phyloP scores from a whole-genome alignment of 257 asterid species.

The Scutellaria barbata region DNA sequence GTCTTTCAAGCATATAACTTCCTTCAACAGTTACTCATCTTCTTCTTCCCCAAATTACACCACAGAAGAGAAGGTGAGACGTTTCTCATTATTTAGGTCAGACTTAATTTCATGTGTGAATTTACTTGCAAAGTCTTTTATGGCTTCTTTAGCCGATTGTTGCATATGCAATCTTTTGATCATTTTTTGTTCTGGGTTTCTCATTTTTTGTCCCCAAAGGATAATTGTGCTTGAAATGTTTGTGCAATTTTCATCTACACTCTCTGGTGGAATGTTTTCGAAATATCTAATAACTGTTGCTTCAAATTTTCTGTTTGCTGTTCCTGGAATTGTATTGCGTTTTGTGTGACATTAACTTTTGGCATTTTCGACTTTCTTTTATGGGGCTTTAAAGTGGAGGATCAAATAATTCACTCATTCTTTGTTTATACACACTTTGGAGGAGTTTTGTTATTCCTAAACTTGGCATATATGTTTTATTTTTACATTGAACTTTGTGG shows the following conservation, averaged over 20 bases:
- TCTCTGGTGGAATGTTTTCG: not conserved
- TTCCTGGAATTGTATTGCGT: conserved; percentile 27
- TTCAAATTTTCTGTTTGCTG: conserved; percentile 21
- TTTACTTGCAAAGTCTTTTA: not conserved
- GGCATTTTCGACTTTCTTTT: not conserved
- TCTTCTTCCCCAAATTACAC: conserved; percentile 11
- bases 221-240: conserved; percentile 21
- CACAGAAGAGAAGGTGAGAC: conserved; percentile 11
- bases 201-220: conserved; percentile 23
- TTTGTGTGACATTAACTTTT: not conserved
- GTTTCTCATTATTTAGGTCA: conserved; percentile 32
- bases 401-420: not conserved
- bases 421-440: no score
- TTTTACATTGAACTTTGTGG: no score
- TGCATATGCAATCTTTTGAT: not conserved
- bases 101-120: not conserved
- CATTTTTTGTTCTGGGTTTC: conserved; percentile 28
- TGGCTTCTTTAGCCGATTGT: not conserved
- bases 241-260: not conserved
- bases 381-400: conserved; percentile 5
- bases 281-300: not conserved
- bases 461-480: not conserved
- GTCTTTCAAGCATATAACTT: conserved; percentile 16
- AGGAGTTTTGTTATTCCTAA: not conserved
- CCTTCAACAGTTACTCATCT: conserved; percentile 23